Evolutionary conservation across 2,329 filamentous ascomycete species (phyloP), one percentile per base, ranked within the genome.

Genomic region (Colletotrichum sp.): DNA sequence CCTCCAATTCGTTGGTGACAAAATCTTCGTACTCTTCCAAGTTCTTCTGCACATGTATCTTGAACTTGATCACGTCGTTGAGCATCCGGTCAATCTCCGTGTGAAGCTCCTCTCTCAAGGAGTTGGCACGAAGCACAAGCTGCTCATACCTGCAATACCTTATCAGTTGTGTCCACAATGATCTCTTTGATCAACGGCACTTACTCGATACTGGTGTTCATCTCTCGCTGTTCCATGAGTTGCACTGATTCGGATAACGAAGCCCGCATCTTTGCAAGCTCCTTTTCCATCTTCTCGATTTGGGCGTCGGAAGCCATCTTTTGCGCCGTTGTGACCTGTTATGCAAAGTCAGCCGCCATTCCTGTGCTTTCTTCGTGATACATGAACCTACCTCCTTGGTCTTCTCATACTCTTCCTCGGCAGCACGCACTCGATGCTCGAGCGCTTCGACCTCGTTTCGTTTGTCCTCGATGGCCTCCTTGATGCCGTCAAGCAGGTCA

Each of bases 281-380:
- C 96, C 85, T 98, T 98, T 86, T 99, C 97, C 94, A 98, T 98
- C 88, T 97, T 97, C 86, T 99, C 97, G 81, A 99, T 98, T 84
- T 99, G 96, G 10, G 96, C 93, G 83, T 99, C 97, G 4, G 94
- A 95, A 9, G 93, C 94, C 83, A 96, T 92, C 86, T 98, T 98
- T 83, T 98, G 95, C 21, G 96, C 95, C 62, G 91, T 95, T 9
- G 95, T 96, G 75, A 91, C 86, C 83, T 60, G n/a, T n/a, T 5
- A 55, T 39, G 7, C 21, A 18, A 67, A 16, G 24, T 69, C 21
- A 62, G 32, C 60, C 15, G 6, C n/a, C 44, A 52, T 21, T 21
- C n/a, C 8, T 63, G n/a, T 34, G 18, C n/a, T 15, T 21, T 21
- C 18, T 24, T 34, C 28, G 28, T 36, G 28, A 36, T 63, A 34